A percentile compares a stretch with the other conserved stretches of the same genome.
phyloP scores from a whole-genome alignment of 2,329 filamentous ascomycete species.

The Nannizziopsis arthrosporioides region DNA sequence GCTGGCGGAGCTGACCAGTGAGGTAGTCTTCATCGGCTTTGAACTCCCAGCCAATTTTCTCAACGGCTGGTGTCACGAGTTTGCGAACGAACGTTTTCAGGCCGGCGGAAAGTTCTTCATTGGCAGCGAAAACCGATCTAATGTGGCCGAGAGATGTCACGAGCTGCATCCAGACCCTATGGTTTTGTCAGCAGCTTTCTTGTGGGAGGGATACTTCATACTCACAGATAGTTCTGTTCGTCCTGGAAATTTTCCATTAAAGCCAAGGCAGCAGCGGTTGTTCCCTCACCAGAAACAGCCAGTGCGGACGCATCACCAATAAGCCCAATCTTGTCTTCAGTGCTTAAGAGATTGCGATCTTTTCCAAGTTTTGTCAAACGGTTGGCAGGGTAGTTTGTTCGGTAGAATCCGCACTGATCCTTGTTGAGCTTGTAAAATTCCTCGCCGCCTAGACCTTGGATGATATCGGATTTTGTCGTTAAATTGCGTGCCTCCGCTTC shows the following conservation, averaged over 20 bases:
- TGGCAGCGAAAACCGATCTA: constrained; percentile 73
- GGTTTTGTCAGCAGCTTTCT: constrained; percentile 16
- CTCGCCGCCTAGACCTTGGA: constrained; percentile 52
- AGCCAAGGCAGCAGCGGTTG: constrained; percentile 67
- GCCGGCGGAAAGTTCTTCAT: constrained; percentile 57
- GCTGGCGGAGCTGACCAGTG: constrained; percentile 66
- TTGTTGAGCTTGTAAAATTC: constrained; percentile 90
- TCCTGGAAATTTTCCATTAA: constrained; percentile 73
- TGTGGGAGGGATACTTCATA: background rate
- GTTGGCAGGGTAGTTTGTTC: constrained; percentile 82
- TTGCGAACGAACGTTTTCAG: constrained; percentile 69
- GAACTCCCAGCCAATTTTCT: constrained; percentile 78
- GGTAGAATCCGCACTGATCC: constrained; percentile 78
- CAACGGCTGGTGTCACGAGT: constrained; percentile 61
- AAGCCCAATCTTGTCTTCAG: constrained; percentile 85
- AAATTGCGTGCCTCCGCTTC: constrained; percentile 56
- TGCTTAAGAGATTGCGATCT: constrained; percentile 61
- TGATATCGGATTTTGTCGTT: constrained; percentile 62
- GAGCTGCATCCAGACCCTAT: constrained; percentile 71
- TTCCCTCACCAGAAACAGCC: constrained; percentile 74
- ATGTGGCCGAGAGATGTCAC: constrained; percentile 63
- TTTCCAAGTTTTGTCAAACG: constrained; percentile 69
- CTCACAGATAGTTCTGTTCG: constrained; percentile 66
- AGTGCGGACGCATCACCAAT: constrained; percentile 82
- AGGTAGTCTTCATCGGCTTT: constrained; percentile 68